A percentile compares a stretch with the other conserved stretches of the same genome.
Evolutionary conservation across 2,329 filamentous ascomycete genomes (phyloP).

Genomic region (Xylariaceae sp.): DNA sequence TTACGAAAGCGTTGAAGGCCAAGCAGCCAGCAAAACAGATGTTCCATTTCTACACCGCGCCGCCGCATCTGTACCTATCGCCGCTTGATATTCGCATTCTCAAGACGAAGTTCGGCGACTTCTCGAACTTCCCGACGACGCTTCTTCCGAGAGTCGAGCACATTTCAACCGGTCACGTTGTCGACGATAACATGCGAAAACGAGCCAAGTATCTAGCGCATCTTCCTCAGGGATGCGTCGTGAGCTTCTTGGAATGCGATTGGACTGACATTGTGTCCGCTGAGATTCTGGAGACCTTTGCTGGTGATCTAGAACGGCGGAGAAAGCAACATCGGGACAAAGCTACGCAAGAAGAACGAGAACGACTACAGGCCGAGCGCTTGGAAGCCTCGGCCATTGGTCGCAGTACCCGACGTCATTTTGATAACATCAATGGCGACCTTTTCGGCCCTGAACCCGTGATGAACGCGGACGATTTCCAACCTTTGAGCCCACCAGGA

Average conservation of each 20-base stretch:
- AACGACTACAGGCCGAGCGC: slow-evolving; percentile 74
- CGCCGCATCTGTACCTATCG: slow-evolving; percentile 84
- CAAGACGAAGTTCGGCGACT: slow-evolving; percentile 81
- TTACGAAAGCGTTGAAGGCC: slow-evolving; percentile 22
- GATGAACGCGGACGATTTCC: slow-evolving; percentile 58
- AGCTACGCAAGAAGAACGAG: slow-evolving; percentile 78
- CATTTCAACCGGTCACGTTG: slow-evolving; percentile 79
- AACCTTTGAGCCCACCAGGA: slow-evolving; percentile 50
- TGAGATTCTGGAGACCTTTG: slow-evolving; percentile 69
- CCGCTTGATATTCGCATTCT: slow-evolving; percentile 88
- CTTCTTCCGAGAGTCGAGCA: slow-evolving; percentile 83
- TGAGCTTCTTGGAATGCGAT: slow-evolving; percentile 87
- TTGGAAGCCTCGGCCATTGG: slow-evolving; percentile 67
- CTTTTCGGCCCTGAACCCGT: slow-evolving; percentile 36
- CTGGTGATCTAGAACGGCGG: slow-evolving; percentile 68
- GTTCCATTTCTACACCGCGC: slow-evolving; percentile 84
- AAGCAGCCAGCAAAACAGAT: slow-evolving; percentile 40
- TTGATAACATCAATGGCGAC: slow-evolving; percentile 36
- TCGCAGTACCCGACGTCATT: slow-evolving; percentile 40
- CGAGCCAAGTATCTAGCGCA: slow-evolving; percentile 83
- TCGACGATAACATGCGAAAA: slow-evolving; percentile 79
- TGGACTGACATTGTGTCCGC: slow-evolving; percentile 84
- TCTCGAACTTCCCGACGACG: slow-evolving; percentile 75
- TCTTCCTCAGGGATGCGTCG: slow-evolving; percentile 83
- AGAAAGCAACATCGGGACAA: slow-evolving; percentile 77